These are phyloP conservation scores for Globisporangium carolinianum DNA, from an alignment of 352 stramenopile species.

Conservation along the genomic window DNA sequence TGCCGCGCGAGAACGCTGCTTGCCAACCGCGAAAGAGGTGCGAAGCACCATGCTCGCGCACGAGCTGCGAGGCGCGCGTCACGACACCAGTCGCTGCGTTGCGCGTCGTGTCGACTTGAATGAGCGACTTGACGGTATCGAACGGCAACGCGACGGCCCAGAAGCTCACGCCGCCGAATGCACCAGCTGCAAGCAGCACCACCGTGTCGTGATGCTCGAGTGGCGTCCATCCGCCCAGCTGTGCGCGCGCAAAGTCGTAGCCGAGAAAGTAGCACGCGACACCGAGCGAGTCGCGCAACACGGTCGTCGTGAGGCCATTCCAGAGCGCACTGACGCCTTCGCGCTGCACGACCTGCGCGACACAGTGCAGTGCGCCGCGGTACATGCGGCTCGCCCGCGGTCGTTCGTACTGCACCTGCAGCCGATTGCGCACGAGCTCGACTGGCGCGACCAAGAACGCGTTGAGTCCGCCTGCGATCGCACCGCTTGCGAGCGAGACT, in stretches of 20 bases:
- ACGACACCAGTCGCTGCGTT: constrained; percentile 44
- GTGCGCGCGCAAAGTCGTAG: constrained; percentile 68
- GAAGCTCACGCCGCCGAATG: constrained; percentile 77
- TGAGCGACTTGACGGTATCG: constrained; percentile 81
- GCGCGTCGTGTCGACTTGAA: constrained; percentile 51
- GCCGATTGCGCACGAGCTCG: constrained; percentile 73
- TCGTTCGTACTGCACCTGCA: constrained; percentile 74
- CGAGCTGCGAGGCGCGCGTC: constrained; percentile 23
- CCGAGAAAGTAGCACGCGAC: constrained; percentile 83
- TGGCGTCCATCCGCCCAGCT: constrained; percentile 15
- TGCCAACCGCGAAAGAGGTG: constrained; percentile 78
- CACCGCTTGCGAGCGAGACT: constrained; percentile 42
- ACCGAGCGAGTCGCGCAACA: constrained; percentile 78
- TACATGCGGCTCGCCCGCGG: constrained; percentile 39
- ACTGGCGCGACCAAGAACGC: constrained; percentile 67
- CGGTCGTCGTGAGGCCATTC: constrained; percentile 64
- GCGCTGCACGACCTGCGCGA: constrained; percentile 44
- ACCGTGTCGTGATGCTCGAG: constrained; percentile 30
- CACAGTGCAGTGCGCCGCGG: constrained; percentile 43
- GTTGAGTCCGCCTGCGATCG: constrained; percentile 62
- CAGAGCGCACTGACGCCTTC: constrained; percentile 64
- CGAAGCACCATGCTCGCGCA: constrained; percentile 46
- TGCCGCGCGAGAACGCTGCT: constrained; percentile 66
- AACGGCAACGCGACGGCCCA: constrained; percentile 82
- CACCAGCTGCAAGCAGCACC: constrained; percentile 55